Evolutionary conservation across 2,329 filamentous ascomycete genomes (phyloP), one percentile per base, ranked within the genome.

Genomic region (Bertia moriformis): DNA sequence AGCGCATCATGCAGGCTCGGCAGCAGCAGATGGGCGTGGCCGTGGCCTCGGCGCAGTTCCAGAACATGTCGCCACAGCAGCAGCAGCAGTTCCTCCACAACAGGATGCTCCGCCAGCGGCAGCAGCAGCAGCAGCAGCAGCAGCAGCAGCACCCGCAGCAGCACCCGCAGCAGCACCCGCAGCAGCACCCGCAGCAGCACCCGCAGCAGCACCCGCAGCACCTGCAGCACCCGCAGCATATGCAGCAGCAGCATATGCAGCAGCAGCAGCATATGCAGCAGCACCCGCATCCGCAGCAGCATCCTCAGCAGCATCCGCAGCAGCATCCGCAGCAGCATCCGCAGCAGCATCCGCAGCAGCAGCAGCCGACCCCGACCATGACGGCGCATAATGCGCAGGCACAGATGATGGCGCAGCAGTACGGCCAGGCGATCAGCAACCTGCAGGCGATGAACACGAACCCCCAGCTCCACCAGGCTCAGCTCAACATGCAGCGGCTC

Each of bases 1-100:
- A 73, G 42, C 63, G 64, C 41, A 51, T 54, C n/a, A n/a, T n/a
- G 43, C 53, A 55, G 32, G 49, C 51, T 22, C 40, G 45, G 39
- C 60, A 53, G 42, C 48, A 49, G 42, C 54, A 59, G 30, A 49
- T 54, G n/a, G n/a, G n/a, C n/a, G n/a, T n/a, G n/a, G n/a, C n/a
- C n/a, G n/a, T n/a, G n/a, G n/a, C n/a, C 15, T 38, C 53, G 30
- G 52, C 55, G 18, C 55, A 59, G 42, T 47, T 54, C 18, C 47
- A 48, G 15, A 58, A 52, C 20, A 46, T 27, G 22, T 27, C 22
- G 22, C 22, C 22, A 27, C 22, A 27, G 22, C 22, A 27, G n/a
- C 7, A 10, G 22, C 22, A 27, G 22, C 7, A n/a, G n/a, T n/a
- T 27, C 22, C n/a, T 27, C 22, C 22, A 27, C 7, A 7, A 27